Evolutionary conservation across 805 yeast genomes (phyloP).

Genomic region (Saturnispora ahearnii): DNA sequence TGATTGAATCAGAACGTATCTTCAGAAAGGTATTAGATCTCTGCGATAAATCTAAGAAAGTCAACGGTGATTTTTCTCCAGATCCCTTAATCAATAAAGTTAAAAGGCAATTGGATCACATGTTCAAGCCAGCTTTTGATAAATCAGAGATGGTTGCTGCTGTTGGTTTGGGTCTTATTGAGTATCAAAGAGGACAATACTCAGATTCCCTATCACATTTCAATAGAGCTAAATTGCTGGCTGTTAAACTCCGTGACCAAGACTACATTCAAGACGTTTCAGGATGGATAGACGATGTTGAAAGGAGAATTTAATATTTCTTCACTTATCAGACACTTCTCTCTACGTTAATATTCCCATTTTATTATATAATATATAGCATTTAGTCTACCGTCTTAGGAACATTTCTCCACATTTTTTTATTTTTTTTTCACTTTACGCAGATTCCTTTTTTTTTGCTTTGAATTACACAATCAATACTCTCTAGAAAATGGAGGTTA

Average conservation of each 20-base stretch:
- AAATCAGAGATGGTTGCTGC: slow-evolving; percentile 19
- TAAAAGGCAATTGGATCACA: slow-evolving; percentile 10
- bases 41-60: slow-evolving; percentile 13
- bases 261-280: slow-evolving; percentile 14
- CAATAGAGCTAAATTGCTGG: slow-evolving; percentile 13
- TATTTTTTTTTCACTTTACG: too few species aligned
- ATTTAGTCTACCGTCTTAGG: neutral
- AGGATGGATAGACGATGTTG: slow-evolving; percentile 11
- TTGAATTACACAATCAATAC: too few species aligned
- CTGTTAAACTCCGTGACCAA: slow-evolving; percentile 11
- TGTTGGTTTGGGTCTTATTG: slow-evolving; percentile 15
- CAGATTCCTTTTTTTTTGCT: too few species aligned
- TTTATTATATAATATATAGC: neutral
- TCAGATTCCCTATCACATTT: slow-evolving; percentile 12
- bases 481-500: too few species aligned
- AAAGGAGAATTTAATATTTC: neutral
- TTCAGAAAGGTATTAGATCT: slow-evolving; percentile 11
- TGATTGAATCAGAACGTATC: slow-evolving; percentile 13
- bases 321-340: neutral
- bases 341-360: slow-evolving; percentile 4
- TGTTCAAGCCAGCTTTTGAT: slow-evolving; percentile 16
- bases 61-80: neutral
- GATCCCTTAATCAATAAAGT: slow-evolving; percentile 5
- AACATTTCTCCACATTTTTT: too few species aligned
- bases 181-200: slow-evolving; percentile 8